phyloP scores from a whole-genome alignment of 495 filamentous ascomycete species.

The Talaromyces liani region DNA sequence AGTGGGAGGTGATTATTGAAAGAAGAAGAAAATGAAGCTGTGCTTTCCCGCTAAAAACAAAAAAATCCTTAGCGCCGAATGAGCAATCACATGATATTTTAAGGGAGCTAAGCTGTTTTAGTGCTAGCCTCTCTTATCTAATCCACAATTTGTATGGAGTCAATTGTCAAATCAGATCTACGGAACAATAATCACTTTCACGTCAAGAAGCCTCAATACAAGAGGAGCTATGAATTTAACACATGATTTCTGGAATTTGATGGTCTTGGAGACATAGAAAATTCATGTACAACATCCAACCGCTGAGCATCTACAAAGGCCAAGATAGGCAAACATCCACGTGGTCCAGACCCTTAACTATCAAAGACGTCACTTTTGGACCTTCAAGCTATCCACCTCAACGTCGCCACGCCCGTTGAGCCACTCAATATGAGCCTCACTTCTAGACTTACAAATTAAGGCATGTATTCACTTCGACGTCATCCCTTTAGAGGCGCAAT shows the following conservation, averaged over 20 bases:
- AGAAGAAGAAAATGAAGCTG: constrained; percentile 17
- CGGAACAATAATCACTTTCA: not conserved
- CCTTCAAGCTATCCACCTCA: not conserved
- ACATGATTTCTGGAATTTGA: not conserved
- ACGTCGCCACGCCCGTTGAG: not conserved
- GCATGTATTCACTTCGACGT: not conserved
- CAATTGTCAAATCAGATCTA: not conserved
- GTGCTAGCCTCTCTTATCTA: not conserved
- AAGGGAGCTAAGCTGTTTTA: not conserved
- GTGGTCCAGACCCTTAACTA: not conserved
- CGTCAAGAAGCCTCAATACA: not conserved
- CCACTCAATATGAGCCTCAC: not conserved
- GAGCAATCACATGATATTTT: not conserved
- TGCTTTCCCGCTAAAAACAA: constrained; percentile 6
- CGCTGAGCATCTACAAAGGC: not conserved
- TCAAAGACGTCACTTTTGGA: not conserved
- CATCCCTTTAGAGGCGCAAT: not conserved
- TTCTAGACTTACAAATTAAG: not conserved
- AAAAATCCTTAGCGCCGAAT: constrained; percentile 8
- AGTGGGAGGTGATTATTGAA: constrained; percentile 5
- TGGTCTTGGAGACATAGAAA: not conserved
- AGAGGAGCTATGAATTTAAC: not conserved
- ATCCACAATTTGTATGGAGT: not conserved
- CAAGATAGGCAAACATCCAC: not conserved
- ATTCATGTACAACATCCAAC: not conserved